A percentile compares a stretch with the other conserved stretches of the same genome.
Conservation (phyloP, 305 asterid species). For the Fraxinus platypoda region DNA sequence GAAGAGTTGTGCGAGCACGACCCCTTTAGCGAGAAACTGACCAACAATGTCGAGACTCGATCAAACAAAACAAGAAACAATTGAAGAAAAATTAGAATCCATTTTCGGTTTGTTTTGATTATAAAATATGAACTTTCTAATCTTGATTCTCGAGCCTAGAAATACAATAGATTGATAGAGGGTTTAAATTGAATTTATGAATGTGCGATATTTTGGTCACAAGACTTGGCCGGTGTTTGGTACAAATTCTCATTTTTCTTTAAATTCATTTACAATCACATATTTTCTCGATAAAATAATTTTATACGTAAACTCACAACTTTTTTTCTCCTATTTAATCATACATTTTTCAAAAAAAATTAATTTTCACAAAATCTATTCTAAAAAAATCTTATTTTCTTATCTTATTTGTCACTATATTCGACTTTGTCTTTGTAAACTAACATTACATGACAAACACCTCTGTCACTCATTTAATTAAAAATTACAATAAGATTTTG, state of each 20-base stretch:
- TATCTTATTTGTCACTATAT: not conserved
- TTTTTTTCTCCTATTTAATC: not conserved
- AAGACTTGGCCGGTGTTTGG: not conserved
- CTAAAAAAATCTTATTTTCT: not conserved
- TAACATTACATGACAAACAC: not conserved
- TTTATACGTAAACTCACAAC: no score
- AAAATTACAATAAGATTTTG: not conserved
- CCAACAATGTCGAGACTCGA: no score
- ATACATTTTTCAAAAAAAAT: no score
- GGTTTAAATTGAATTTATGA: no score
- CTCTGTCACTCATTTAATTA: not conserved
- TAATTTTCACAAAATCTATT: not conserved
- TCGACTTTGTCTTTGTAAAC: not conserved
- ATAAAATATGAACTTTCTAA: no score
- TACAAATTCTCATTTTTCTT: not conserved
- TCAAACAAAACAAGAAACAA: no score
- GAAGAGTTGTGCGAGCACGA: not conserved
- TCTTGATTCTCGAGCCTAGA: no score
- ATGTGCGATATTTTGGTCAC: no score
- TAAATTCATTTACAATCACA: no score
- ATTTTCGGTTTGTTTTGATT: no score
- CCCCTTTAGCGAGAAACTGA: not conserved
- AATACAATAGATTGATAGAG: no score
- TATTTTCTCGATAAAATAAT: no score
- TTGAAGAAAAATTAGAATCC: not conserved